Conservation (phyloP, 2,329 filamentous ascomycete genomes). For the Lachnellula occidentalis region DNA sequence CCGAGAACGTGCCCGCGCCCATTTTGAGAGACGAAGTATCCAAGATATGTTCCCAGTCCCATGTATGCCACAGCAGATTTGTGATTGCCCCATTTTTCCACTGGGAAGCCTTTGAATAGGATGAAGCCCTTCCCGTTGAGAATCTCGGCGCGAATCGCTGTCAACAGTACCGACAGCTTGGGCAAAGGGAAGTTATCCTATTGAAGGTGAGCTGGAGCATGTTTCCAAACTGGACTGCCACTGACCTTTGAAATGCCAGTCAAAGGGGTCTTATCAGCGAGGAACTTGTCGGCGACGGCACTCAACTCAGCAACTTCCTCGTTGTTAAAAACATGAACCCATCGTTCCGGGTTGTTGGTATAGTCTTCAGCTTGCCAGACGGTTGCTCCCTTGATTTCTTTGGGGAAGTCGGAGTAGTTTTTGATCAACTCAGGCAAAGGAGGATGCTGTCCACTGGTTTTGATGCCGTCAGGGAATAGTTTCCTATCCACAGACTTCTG, state of each 20-base stretch:
- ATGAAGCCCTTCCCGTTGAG: constrained; percentile 85
- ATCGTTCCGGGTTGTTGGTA: constrained; percentile 38
- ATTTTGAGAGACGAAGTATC: constrained; percentile 86
- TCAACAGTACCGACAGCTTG: constrained; percentile 47
- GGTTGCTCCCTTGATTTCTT: constrained; percentile 63
- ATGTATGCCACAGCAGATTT: constrained; percentile 89
- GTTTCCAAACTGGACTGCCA: background rate
- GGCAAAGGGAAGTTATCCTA: constrained; percentile 54
- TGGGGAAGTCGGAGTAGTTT: constrained; percentile 66
- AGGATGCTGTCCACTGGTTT: constrained; percentile 62
- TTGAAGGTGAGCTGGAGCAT: constrained; percentile 2
- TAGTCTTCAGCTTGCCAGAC: constrained; percentile 56
- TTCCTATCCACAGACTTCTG: constrained; percentile 22
- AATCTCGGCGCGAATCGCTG: constrained; percentile 56
- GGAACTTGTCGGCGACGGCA: constrained; percentile 61
- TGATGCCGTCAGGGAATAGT: constrained; percentile 32
- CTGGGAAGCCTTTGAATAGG: constrained; percentile 81
- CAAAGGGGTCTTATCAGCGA: constrained; percentile 57
- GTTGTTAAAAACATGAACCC: constrained; percentile 64
- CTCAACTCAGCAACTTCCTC: constrained; percentile 65
- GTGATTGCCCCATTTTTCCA: constrained; percentile 65
- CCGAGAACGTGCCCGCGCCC: constrained; percentile 78
- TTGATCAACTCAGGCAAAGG: constrained; percentile 61
- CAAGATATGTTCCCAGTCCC: constrained; percentile 78
- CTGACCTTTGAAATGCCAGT: constrained; percentile 62